Percentiles rank a stretch among this genome's conserved stretches.
phyloP scores from a whole-genome alignment of 129 eudicot genomes.

The Heracleum sosnowskyi region DNA sequence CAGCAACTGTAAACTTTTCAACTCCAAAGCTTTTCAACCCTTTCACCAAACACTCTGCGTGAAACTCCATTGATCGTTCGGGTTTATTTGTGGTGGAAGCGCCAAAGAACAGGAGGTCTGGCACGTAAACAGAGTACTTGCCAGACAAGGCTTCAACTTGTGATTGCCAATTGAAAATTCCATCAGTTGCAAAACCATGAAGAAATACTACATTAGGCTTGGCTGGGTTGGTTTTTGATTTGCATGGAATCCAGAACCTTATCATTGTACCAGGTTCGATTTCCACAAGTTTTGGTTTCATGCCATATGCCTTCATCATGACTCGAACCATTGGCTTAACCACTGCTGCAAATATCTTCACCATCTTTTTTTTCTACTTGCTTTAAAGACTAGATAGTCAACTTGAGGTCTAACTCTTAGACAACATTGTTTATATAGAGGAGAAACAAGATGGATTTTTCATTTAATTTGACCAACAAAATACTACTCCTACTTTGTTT shows the following conservation, averaged over 20 bases:
- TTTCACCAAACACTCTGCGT: conserved; percentile 48
- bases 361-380: not conserved
- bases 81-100: conserved; percentile 34
- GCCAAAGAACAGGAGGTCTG: conserved; percentile 61
- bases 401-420: not conserved
- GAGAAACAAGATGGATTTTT: not conserved
- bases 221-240: conserved; percentile 11
- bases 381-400: not conserved
- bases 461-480: not conserved
- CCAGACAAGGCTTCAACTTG: conserved; percentile 37
- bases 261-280: conserved; percentile 41
- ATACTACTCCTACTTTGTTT: too few relatives aligned
- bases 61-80: conserved; percentile 35
- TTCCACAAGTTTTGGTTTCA: conserved; percentile 31
- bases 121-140: conserved; percentile 40
- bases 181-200: conserved; percentile 50
- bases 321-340: conserved; percentile 18
- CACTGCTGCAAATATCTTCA: conserved; percentile 4
- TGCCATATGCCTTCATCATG: conserved; percentile 31
- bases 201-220: conserved; percentile 35
- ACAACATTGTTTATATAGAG: not conserved
- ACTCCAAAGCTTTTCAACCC: conserved; percentile 42
- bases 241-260: conserved; percentile 35
- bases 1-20: conserved; percentile 42
- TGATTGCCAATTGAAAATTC: conserved; percentile 41